Evolutionary conservation across 1,284 basidiomycete genomes (phyloP).

Genomic region (Ustilago crameri): DNA sequence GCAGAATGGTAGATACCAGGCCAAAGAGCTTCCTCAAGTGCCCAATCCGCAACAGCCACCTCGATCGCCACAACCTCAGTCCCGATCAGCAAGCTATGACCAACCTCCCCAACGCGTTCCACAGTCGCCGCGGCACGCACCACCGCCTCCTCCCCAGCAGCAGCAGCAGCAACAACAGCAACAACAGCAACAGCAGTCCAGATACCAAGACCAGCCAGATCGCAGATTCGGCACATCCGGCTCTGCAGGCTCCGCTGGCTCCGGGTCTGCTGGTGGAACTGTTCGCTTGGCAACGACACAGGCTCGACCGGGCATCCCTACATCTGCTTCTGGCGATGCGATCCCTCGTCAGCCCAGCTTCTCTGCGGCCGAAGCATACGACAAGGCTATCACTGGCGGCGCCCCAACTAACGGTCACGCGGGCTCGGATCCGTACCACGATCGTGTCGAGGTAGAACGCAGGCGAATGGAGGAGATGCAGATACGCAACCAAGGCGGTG

Average conservation of each 20-base stretch:
- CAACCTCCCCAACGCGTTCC: conserved; percentile 20
- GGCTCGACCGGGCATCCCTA: conserved; percentile 44
- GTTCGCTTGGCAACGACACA: conserved; percentile 45
- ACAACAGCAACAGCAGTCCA: conserved; percentile 20
- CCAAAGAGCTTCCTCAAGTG: conserved; percentile 42
- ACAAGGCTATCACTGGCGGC: conserved; percentile 38
- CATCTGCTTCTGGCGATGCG: conserved; percentile 9
- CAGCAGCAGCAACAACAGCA: conserved; percentile 23
- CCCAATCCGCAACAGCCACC: conserved; percentile 29
- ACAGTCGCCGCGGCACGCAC: conserved; percentile 22
- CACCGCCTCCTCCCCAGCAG: conserved; percentile 16
- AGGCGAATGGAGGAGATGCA: conserved; percentile 50
- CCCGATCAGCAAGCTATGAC: conserved; percentile 23
- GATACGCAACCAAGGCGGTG: background rate
- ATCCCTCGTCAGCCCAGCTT: conserved; percentile 18
- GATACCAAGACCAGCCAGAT: conserved; percentile 30
- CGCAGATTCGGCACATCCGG: conserved; percentile 37
- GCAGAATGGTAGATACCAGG: conserved; percentile 18
- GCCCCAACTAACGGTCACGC: conserved; percentile 24
- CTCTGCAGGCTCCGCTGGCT: conserved; percentile 45
- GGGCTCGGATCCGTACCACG: conserved; percentile 22
- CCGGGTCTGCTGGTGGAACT: conserved; percentile 52
- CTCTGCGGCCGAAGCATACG: conserved; percentile 48
- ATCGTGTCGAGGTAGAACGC: conserved; percentile 41
- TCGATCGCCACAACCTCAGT: conserved; percentile 20